Conservation (phyloP, 371 early-diverging fungal genomes). For the Batrachochytrium dendrobatidis region DNA sequence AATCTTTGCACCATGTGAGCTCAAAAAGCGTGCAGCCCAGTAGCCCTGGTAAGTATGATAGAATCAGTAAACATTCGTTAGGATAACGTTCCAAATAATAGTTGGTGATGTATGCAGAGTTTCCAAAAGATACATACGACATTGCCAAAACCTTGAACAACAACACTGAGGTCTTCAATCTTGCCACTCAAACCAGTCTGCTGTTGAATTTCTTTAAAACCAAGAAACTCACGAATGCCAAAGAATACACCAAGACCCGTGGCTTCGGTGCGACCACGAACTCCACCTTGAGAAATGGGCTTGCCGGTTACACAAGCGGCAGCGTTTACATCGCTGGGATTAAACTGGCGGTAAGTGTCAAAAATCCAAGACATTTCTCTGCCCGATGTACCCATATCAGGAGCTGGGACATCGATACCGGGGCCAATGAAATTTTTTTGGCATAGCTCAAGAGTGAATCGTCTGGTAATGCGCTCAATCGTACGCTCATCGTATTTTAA, state of each 20-base stretch:
- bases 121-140: constrained; percentile 30
- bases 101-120: not conserved
- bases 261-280: constrained; percentile 84
- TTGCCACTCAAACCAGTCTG: constrained; percentile 62
- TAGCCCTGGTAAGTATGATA: constrained; percentile 41
- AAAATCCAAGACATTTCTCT: constrained; percentile 89
- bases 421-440: constrained; percentile 87
- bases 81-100: not conserved
- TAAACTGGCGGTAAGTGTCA: constrained; percentile 86
- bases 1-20: constrained; percentile 75
- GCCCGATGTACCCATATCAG: constrained; percentile 76
- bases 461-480: constrained; percentile 81
- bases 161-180: constrained; percentile 57
- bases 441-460: constrained; percentile 84
- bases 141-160: constrained; percentile 88
- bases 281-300: constrained; percentile 79
- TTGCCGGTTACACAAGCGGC: constrained; percentile 87
- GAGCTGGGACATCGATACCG: constrained; percentile 83
- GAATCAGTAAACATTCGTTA: not conserved
- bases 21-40: constrained; percentile 80
- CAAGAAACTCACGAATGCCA: constrained; percentile 76
- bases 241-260: constrained; percentile 86
- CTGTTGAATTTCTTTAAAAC: constrained; percentile 71
- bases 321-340: constrained; percentile 73
- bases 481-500: constrained; percentile 67